Base-by-base conservation (phyloP, 2,329 filamentous ascomycete species). In the Aspergillus oerlinghausenensis region DNA sequence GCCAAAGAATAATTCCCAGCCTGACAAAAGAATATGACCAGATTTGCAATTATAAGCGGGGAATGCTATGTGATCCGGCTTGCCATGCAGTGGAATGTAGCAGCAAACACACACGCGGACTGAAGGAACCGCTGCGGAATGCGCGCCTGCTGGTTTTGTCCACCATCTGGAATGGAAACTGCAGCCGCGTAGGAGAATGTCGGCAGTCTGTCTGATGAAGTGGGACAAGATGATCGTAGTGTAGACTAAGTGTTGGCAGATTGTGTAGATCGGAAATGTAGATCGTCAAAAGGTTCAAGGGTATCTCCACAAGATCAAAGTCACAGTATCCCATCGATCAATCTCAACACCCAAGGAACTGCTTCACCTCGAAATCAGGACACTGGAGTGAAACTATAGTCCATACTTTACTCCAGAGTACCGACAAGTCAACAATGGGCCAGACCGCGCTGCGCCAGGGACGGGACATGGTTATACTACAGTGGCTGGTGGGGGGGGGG, bases 41-140 rank as follows among this genome's bases (percentile, higher is more conserved):
- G 25, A 45, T 55, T 51, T 51, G 59, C 60, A 58, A 57, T 59
- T 42, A 60, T 59, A 58, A 23, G 42, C 28, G 52, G 63, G 64
- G 63, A 64, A 66, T 66, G 64, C 51, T 53, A 55, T 49, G 50
- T 26, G 40, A 42, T 40, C 49, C 50, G 47, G 51, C 40, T 52
- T 50, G 60, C 64, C 60, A 60, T 59, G n/a, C 49, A 43, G 51
- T 55, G 52, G 64, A 66, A 66, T 66, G 64, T 56, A 57, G 50
- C 57, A 53, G 50, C 49, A 54, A 4, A 50, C 59, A 45, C 42
- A 45, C 42, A 23, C 21, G 43, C 43, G 21, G 43, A 25, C 21
- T n/a, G 43, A 47, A 25, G 43, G 23, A 47, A 26, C 26, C 19
- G 50, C 25, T 49, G n/a, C 17, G 61, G 64, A 64, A 66, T 66